Base-by-base conservation (phyloP, 768 basidiomycete genomes). In the Lactarius tabidus region DNA sequence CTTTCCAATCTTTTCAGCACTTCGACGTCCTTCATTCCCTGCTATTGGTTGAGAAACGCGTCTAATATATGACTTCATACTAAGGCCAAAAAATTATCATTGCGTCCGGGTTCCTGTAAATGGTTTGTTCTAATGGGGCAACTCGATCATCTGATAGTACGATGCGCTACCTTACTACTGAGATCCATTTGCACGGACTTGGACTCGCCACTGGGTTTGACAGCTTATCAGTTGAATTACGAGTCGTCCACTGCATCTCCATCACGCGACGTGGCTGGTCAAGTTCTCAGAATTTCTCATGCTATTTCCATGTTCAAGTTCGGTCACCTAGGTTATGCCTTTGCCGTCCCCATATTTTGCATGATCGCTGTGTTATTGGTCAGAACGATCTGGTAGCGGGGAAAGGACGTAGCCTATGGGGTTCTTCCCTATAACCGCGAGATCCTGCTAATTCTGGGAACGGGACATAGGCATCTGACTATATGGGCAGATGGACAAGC, bases 151-250 rank as follows among this genome's bases (percentile, higher is more conserved):
- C 14, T 5, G n/a, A 48, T 23, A 51, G 48, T n/a, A n/a, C n/a
- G 36, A 8, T 59, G 33, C 26, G 36, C 8, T n/a, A 14, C 36
- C 39, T 35, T n/a, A n/a, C n/a, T 26, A 26, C 26, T 28, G 36
- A 35, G 48, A 53, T 58, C 57, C 57, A n/a, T 35, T 28, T 59
- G 36, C 54, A 3, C 39, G 59, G 59, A 43, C 20, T 60, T 36
- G 63, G 58, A 28, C 23, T 14, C 33, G 64, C 53, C 59, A 54
- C 29, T 26, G 10, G 14, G 41, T 53, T 51, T 52, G 63, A 58
- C 10, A 36, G 64, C 39, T 10, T 43, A 39, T 51, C 45, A 10
- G 45, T 48, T 23, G 14, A 6, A 12, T 48, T 26, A 48, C 23
- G 4, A 15, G 48, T 51, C 48, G 26, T 5, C 48, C 48, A n/a